phyloP scores from a whole-genome alignment of 768 basidiomycete genomes.

The Trametes gibbosa region DNA sequence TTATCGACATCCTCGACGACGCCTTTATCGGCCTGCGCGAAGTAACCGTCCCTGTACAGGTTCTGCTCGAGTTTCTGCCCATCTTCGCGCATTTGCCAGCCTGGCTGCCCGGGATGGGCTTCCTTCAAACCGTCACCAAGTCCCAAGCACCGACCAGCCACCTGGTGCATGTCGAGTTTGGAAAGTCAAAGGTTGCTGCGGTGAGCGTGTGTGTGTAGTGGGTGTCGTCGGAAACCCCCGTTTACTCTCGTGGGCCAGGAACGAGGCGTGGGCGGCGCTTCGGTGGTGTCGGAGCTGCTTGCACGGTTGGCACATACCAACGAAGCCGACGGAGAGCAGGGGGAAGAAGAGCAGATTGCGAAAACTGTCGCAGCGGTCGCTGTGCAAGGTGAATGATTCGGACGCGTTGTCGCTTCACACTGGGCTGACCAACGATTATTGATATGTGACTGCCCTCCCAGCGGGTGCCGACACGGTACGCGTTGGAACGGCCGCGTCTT shows the following conservation, averaged over 20 bases:
- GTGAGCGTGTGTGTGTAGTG: too few species aligned
- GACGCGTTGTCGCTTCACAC: too few species aligned
- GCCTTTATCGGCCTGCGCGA: background rate
- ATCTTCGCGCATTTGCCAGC: slow-evolving; percentile 5
- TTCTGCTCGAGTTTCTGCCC: slow-evolving; percentile 3
- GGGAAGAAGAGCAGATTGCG: background rate
- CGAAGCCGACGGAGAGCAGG: too few species aligned
- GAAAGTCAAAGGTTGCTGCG: background rate
- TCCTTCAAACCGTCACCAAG: background rate
- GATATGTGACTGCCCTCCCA: too few species aligned
- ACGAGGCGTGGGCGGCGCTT: background rate
- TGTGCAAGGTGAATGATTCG: background rate
- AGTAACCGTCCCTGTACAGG: background rate
- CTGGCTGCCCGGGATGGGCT: slow-evolving; percentile 11
- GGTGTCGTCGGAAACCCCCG: too few species aligned
- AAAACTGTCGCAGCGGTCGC: background rate
- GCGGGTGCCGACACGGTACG: too few species aligned
- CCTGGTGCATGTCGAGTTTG: background rate
- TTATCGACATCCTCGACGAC: background rate
- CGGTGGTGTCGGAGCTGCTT: background rate
- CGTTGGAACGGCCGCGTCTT: background rate
- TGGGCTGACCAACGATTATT: too few species aligned
- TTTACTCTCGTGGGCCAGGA: too few species aligned
- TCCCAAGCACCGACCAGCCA: background rate
- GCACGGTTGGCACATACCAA: background rate